Percentiles rank a stretch among this genome's conserved stretches.
These are phyloP conservation scores for Galeopsis tetrahit DNA, from an alignment of 257 asterid genomes.

Conservation along the genomic window DNA sequence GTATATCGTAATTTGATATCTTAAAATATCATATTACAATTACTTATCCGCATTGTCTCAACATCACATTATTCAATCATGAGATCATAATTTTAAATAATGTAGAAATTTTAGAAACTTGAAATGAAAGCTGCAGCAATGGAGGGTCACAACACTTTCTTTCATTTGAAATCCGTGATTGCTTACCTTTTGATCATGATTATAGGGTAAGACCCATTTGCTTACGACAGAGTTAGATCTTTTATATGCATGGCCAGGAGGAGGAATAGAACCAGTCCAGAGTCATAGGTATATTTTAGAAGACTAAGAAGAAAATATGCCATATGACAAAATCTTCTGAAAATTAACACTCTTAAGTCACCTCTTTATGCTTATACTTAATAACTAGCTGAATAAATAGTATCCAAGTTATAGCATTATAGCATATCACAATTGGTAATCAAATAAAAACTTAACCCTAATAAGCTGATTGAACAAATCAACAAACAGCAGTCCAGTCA, in stretches of 20 bases:
- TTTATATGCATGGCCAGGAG: not conserved
- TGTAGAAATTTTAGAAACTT: not conserved
- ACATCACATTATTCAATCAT: not conserved
- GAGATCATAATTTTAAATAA: not conserved
- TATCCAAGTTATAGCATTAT: not conserved
- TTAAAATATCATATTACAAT: not conserved
- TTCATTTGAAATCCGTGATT: not conserved
- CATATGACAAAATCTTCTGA: not conserved
- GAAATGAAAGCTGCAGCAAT: conserved; percentile 4
- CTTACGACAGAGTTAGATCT: too few relatives aligned
- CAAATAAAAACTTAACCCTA: not conserved
- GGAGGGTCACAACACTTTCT: too few relatives aligned
- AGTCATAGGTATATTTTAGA: not conserved
- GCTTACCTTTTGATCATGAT: not conserved
- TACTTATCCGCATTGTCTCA: not conserved
- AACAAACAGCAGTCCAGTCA: not conserved
- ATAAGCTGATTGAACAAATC: not conserved
- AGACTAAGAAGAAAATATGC: not conserved
- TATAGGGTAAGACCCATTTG: conserved; percentile 6
- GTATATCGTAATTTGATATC: not conserved
- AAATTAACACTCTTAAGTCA: conserved; percentile 5
- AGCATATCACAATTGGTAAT: not conserved
- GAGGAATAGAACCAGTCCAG: not conserved
- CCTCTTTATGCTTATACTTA: not conserved
- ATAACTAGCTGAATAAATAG: not conserved